Evolutionary conservation across 2,329 filamentous ascomycete species (phyloP).

Genomic region (Xylaria sp.): DNA sequence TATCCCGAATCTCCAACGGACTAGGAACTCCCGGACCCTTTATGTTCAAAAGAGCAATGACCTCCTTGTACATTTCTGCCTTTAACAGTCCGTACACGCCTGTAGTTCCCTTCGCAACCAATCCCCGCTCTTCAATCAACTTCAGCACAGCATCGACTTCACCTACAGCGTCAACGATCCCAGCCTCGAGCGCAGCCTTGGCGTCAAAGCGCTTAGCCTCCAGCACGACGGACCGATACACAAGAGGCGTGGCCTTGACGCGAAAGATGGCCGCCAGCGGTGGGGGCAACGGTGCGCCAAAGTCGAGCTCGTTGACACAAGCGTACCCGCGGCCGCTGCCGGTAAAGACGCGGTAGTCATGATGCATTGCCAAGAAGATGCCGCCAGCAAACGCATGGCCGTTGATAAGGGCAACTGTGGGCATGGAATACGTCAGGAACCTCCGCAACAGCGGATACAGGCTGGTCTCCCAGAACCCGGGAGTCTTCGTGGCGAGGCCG

Average conservation of each 20-base stretch:
- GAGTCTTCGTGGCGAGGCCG: constrained; percentile 68
- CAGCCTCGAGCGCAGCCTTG: constrained; percentile 69
- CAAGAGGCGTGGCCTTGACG: constrained; percentile 67
- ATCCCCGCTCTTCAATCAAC: constrained; percentile 67
- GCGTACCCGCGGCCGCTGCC: constrained; percentile 68
- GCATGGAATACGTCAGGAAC: constrained; percentile 80
- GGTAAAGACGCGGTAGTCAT: constrained; percentile 82
- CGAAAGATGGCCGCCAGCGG: constrained; percentile 81
- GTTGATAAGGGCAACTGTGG: constrained; percentile 80
- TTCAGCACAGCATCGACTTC: constrained; percentile 67
- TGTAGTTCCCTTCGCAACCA: constrained; percentile 70
- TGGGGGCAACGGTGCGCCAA: constrained; percentile 78
- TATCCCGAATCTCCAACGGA: constrained; percentile 55
- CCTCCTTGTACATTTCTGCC: constrained; percentile 78
- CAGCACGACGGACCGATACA: constrained; percentile 74
- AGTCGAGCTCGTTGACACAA: constrained; percentile 84
- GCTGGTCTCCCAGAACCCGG: constrained; percentile 68
- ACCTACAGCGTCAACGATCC: constrained; percentile 72
- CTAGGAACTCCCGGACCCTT: constrained; percentile 31
- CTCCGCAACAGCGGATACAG: constrained; percentile 74
- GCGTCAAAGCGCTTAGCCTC: constrained; percentile 76
- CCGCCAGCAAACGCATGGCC: constrained; percentile 85
- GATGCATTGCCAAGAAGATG: constrained; percentile 83
- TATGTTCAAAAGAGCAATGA: constrained; percentile 66
- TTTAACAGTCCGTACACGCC: constrained; percentile 78